Base-by-base conservation (phyloP, 257 asterid species). In the Solanum bulbocastanum region DNA sequence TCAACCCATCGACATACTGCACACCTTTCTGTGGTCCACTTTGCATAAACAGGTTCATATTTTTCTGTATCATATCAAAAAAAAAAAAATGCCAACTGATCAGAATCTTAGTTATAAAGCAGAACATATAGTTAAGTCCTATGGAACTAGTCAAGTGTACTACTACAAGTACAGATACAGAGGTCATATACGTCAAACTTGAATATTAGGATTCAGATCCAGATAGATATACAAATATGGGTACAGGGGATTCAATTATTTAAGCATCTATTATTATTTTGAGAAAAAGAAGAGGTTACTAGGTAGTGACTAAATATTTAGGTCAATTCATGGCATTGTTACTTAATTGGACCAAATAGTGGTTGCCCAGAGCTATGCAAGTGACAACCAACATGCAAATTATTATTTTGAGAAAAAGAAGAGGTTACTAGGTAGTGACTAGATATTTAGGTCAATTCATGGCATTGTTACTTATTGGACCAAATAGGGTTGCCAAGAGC, bases 1-100 rank as follows among this genome's bases (percentile, higher is more conserved):
- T 97, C 99, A 32, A 97, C 97, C 99, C 99, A 97, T 88, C 99
- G 95, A 91, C 99, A 97, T 27, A 97, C 99, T n/a, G 99, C 99
- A 92, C 99, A 97, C 89, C 99, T 94, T 90, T 97, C 99, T 37
- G 98, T 95, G 68, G 99, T 97, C 99, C 99, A 96, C 93, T 94
- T 97, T 84, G 98, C 95, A 91, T 78, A 66, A 86, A 97, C 97
- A 86, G 99, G 98, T 89, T 96, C 99, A 91, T 96, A 95, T 86
- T 93, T 95, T 91, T 96, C 99, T 97, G 87, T 85, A 86, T 49
- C 85, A 91, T n/a, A 58, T 68, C 20, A 89, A 89, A 82, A 33
- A 46, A 32, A 16, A 37, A 37, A 49, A 30, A 82, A 20, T 49
- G 86, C 10, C 71, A 82, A 20, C 65, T 32, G 86, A 82, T 82